Evolutionary conservation across 1,284 basidiomycete genomes (phyloP), one percentile per base, ranked within the genome.

Genomic region (Termitomyces sp.): DNA sequence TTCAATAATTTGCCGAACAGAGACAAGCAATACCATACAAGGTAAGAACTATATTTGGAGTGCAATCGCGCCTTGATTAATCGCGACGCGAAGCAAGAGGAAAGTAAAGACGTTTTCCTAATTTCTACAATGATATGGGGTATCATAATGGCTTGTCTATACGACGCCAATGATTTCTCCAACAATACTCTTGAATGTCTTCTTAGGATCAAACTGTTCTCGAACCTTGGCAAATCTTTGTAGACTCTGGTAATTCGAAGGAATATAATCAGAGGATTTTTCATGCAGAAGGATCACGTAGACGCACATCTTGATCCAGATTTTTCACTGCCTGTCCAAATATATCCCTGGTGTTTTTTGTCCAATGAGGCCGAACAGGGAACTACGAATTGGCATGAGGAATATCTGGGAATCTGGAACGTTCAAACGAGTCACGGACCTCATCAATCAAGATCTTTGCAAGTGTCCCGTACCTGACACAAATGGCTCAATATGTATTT

Each of bases 351-450:
- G 66, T 69, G 56, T 65, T 67, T 57, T 71, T 71, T 3, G 69
- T 70, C 68, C 68, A 71, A 54, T 71, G 68, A 5, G 68, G 68
- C 21, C 69, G 59, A 33, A 66, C 63, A 39, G 68, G 69, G 58
- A 71, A 69, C 69, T 68, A 28, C 2, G 24, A 31, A 3, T 31
- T 19, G 11, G 5, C 26, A 43, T 47, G 39, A 52, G 24, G 13
- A 10, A n/a, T 11, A 24, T 37, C 14, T 13, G 3, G 11, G 14
- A 7, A 35, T 3, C n/a, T 11, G 1, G 14, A 21, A 9, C 1
- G 16, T 18, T 46, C 11, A 10, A 5, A 13, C 24, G n/a, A 14
- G 34, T 34, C 18, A 21, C 55, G 8, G 10, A 58, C 59, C 64
- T 70, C 68, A 47, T 68, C 61, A 41, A 69, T 68, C 46, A 70